Conservation (phyloP, 2,329 filamentous ascomycete genomes). For the Pyrenophora tritici-repentis region DNA sequence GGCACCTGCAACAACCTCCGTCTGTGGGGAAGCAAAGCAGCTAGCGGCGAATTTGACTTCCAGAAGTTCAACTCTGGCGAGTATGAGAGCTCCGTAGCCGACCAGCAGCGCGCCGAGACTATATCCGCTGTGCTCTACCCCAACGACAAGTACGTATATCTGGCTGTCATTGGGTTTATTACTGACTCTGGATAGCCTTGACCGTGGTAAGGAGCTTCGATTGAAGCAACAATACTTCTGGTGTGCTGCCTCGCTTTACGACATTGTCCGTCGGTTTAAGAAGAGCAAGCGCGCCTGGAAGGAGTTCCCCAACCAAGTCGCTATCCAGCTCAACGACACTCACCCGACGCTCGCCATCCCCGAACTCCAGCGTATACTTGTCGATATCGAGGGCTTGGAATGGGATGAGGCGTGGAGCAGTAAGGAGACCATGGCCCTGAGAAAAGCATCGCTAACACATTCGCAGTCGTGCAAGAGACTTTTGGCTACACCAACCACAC, state of each 20-base stretch:
- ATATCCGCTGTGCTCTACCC: constrained; percentile 97
- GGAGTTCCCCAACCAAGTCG: constrained; percentile 91
- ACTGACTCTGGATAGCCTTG: constrained; percentile 58
- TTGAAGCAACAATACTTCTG: constrained; percentile 99
- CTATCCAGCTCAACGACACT: constrained; percentile 97
- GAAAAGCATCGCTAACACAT: constrained; percentile 14
- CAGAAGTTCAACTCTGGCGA: constrained; percentile 99
- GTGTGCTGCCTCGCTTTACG: constrained; percentile 94
- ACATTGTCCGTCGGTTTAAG: constrained; percentile 98
- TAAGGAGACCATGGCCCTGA: constrained; percentile 47
- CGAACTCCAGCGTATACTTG: constrained; percentile 88
- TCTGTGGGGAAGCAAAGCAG: constrained; percentile 96
- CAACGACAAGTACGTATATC: constrained; percentile 72
- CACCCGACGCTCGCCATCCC: constrained; percentile 96
- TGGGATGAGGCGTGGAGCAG: constrained; percentile 92
- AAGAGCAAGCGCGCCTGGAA: constrained; percentile 90
- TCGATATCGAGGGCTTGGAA: constrained; percentile 86
- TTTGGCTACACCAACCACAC: constrained; percentile 99
- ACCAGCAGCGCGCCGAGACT: constrained; percentile 97
- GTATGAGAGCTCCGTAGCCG: constrained; percentile 96
- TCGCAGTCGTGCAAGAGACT: constrained; percentile 56
- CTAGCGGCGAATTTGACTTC: constrained; percentile 97
- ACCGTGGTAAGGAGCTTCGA: constrained; percentile 93
- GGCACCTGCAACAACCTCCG: constrained; percentile 93
- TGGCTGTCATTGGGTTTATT: neutral